A percentile compares a stretch with the other conserved stretches of the same genome.
phyloP scores from a whole-genome alignment of 805 yeast genomes.

The Lachancea dasiensis region DNA sequence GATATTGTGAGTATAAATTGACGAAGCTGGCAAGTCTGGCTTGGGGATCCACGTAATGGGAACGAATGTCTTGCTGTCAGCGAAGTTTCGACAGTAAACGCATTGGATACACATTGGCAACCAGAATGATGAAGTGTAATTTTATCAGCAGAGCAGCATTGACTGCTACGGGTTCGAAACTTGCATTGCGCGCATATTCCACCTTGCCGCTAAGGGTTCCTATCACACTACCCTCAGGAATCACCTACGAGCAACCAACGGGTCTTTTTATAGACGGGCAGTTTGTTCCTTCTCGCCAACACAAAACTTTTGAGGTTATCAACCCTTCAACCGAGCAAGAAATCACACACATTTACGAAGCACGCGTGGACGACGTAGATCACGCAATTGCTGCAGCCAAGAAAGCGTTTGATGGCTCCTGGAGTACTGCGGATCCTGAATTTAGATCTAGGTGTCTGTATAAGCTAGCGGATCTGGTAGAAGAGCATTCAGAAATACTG shows the following conservation, averaged over 20 bases:
- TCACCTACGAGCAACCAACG: constrained; percentile 64
- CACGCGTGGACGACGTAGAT: constrained; percentile 69
- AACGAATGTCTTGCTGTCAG: too few species aligned
- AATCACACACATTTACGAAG: constrained; percentile 59
- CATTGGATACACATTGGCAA: too few species aligned
- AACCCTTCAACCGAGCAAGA: constrained; percentile 70
- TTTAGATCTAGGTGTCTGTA: constrained; percentile 55
- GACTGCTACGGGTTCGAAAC: constrained; percentile 9
- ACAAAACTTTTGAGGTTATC: constrained; percentile 55
- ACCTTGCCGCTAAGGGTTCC: constrained; percentile 42
- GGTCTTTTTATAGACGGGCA: constrained; percentile 75
- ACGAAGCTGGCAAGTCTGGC: too few species aligned
- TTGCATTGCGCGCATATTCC: constrained; percentile 21
- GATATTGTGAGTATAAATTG: too few species aligned
- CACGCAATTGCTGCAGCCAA: constrained; percentile 81
- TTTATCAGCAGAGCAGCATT: neutral
- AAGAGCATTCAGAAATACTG: constrained; percentile 63
- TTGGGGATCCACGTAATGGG: too few species aligned
- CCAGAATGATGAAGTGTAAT: too few species aligned
- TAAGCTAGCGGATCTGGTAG: constrained; percentile 76
- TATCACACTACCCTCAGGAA: constrained; percentile 64
- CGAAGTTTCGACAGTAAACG: too few species aligned
- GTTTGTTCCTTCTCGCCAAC: constrained; percentile 53
- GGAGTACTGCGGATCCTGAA: constrained; percentile 67
- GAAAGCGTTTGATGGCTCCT: constrained; percentile 61